These are phyloP conservation scores for Wolfiporia cocos DNA, from an alignment of 1,284 basidiomycete species.

Conservation along the genomic window DNA sequence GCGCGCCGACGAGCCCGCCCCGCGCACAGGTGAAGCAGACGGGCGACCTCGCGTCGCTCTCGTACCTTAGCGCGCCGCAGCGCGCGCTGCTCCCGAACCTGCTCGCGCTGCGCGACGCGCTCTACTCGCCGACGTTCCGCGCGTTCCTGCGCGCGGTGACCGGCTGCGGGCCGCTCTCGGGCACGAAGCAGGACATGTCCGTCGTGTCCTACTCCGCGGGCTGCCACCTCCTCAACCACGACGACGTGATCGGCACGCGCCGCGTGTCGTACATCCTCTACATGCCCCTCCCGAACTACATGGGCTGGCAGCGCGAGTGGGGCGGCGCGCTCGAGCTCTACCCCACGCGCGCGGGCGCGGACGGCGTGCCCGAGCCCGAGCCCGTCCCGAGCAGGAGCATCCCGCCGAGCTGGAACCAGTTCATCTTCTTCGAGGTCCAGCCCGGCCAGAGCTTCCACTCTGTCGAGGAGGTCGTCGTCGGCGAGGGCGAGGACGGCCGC, in stretches of 20 bases:
- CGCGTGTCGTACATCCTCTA: slow-evolving; percentile 97
- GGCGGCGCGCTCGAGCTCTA: slow-evolving; percentile 97
- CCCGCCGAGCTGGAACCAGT: slow-evolving; percentile 92
- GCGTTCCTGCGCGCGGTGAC: slow-evolving; percentile 84
- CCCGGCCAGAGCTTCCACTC: slow-evolving; percentile 94
- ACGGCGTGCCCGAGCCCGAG: slow-evolving; percentile 57
- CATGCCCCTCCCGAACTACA: slow-evolving; percentile 80
- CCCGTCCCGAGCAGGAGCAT: slow-evolving; percentile 57
- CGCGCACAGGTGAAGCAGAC: slow-evolving; percentile 87
- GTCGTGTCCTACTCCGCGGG: slow-evolving; percentile 89
- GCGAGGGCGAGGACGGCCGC: slow-evolving; percentile 58
- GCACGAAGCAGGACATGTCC: slow-evolving; percentile 93
- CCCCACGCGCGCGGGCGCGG: slow-evolving; percentile 46
- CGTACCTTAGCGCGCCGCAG: slow-evolving; percentile 75
- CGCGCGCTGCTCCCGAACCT: slow-evolving; percentile 76
- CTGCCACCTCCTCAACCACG: slow-evolving; percentile 94
- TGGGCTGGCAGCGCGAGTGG: slow-evolving; percentile 74
- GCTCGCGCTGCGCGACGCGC: slow-evolving; percentile 81
- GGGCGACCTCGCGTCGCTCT: slow-evolving; percentile 91
- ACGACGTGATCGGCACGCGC: slow-evolving; percentile 96
- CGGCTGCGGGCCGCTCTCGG: slow-evolving; percentile 89
- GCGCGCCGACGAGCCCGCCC: neutral
- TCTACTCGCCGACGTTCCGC: slow-evolving; percentile 88
- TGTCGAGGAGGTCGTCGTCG: slow-evolving; percentile 94
- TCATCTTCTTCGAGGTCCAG: slow-evolving; percentile 91